Conservation (phyloP, 352 stramenopile genomes). For the Phytophthora sansomeana region DNA sequence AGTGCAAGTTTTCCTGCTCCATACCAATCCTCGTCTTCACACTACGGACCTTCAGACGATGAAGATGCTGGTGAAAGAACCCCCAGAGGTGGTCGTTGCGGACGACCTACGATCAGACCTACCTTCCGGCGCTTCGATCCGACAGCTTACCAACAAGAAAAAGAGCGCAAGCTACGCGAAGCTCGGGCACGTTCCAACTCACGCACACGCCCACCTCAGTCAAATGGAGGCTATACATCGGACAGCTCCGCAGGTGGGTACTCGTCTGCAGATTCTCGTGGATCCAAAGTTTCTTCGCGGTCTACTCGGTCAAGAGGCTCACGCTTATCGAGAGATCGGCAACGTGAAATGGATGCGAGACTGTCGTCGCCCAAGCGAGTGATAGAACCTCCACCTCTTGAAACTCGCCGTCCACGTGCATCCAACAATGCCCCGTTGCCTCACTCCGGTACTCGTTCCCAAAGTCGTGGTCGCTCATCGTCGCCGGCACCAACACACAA, state of each 20-base stretch:
- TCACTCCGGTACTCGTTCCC: constrained; percentile 23
- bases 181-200: constrained; percentile 47
- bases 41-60: constrained; percentile 46
- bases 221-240: constrained; percentile 62
- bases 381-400: constrained; percentile 27
- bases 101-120: constrained; percentile 21
- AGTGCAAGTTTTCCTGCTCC: constrained; percentile 20
- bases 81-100: constrained; percentile 14
- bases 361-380: constrained; percentile 64
- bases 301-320: constrained; percentile 52
- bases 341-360: constrained; percentile 62
- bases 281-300: constrained; percentile 54
- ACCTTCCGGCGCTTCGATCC: constrained; percentile 79
- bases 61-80: constrained; percentile 28
- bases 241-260: constrained; percentile 74
- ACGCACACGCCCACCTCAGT: constrained; percentile 23
- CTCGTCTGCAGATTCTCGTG: constrained; percentile 65
- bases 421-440: constrained; percentile 38
- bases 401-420: constrained; percentile 15
- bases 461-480: constrained; percentile 39
- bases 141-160: constrained; percentile 84
- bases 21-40: constrained; percentile 32
- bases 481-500: constrained; percentile 32
- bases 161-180: constrained; percentile 60
- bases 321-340: constrained; percentile 51